phyloP scores from a whole-genome alignment of 768 basidiomycete species.

The Russula sp. region DNA sequence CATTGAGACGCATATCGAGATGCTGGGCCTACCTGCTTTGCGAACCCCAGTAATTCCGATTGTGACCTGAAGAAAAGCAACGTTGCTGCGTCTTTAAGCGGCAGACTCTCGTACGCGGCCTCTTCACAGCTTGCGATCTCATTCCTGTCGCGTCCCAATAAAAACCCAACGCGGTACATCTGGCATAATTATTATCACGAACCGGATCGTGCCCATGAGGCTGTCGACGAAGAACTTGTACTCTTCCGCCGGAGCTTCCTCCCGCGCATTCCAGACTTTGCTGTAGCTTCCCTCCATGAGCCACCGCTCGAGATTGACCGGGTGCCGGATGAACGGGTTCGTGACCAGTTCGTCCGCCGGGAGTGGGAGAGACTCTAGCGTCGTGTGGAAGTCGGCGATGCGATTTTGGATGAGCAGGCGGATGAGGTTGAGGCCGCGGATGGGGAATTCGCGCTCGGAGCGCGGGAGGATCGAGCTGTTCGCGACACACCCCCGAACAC shows the following conservation, averaged over 20 bases:
- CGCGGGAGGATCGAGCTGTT: constrained; percentile 66
- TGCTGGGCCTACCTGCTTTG: constrained; percentile 54
- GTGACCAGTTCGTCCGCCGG: constrained; percentile 60
- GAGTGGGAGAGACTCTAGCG: constrained; percentile 80
- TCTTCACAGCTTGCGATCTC: constrained; percentile 98
- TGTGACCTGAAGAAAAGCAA: constrained; percentile 86
- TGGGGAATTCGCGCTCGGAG: constrained; percentile 81
- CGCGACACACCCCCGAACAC: background rate
- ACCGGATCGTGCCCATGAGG: constrained; percentile 93
- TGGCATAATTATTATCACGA: constrained; percentile 22
- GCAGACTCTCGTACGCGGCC: constrained; percentile 86
- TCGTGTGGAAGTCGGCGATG: constrained; percentile 96
- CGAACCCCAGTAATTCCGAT: constrained; percentile 78
- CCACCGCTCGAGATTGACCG: constrained; percentile 91
- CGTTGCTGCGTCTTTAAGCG: constrained; percentile 83
- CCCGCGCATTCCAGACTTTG: constrained; percentile 94
- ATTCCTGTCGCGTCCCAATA: constrained; percentile 45
- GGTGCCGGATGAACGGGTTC: constrained; percentile 74
- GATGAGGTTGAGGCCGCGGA: constrained; percentile 91
- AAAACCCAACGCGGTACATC: background rate
- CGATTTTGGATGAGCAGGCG: constrained; percentile 92
- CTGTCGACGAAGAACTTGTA: constrained; percentile 93
- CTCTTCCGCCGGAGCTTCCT: constrained; percentile 88
- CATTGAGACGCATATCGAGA: background rate
- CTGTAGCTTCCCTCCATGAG: constrained; percentile 98